Percentiles rank a stretch among this genome's conserved stretches.
Evolutionary conservation across 306 rosid species (phyloP).

Genomic region (Quercus dentata): DNA sequence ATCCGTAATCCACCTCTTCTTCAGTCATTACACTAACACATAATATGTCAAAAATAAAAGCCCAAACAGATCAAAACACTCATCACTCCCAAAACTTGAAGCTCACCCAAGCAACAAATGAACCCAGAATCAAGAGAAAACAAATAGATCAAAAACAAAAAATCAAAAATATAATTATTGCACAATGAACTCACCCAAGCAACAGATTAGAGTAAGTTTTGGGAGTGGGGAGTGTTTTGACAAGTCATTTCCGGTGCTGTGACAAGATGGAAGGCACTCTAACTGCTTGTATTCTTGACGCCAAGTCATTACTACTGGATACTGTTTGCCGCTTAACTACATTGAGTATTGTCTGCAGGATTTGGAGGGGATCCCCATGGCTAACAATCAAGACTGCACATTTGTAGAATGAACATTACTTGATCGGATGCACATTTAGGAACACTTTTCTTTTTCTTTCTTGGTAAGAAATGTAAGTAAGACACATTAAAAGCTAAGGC

Average conservation of each 20-base stretch:
- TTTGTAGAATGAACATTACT: constrained; percentile 28
- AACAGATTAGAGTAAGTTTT: too few species aligned
- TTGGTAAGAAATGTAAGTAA: neutral
- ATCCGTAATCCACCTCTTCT: too few species aligned
- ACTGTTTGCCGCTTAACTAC: constrained; percentile 46
- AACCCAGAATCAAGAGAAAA: too few species aligned
- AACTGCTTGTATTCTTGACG: constrained; percentile 47
- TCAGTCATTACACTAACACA: too few species aligned
- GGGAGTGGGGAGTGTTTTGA: too few species aligned
- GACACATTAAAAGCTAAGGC: neutral
- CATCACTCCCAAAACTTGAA: too few species aligned
- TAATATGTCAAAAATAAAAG: too few species aligned
- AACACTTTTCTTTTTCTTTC: neutral
- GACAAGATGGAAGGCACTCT: constrained; percentile 53
- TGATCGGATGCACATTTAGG: neutral
- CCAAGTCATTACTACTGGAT: constrained; percentile 25
- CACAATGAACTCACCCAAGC: too few species aligned
- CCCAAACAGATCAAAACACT: too few species aligned
- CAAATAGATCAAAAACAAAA: too few species aligned
- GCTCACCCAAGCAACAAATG: too few species aligned
- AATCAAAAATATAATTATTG: too few species aligned
- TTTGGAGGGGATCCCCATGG: constrained; percentile 89
- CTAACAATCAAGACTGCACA: constrained; percentile 74
- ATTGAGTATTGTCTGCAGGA: constrained; percentile 63
- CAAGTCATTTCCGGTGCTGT: constrained; percentile 50